These are phyloP conservation scores for Haplographium delicatum DNA, from an alignment of 495 filamentous ascomycete species.

Conservation along the genomic window DNA sequence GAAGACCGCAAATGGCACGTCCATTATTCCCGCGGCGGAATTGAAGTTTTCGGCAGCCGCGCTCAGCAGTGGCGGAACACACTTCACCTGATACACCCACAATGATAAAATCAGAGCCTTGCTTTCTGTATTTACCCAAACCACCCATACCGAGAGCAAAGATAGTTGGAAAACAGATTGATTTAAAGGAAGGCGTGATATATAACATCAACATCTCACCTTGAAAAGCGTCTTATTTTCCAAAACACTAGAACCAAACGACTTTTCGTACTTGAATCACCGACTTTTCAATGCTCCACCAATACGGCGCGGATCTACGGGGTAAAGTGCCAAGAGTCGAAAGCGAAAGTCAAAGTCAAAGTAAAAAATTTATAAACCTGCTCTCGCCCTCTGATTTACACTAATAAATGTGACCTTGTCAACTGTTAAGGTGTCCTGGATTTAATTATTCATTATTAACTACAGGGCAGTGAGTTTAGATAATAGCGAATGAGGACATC, in stretches of 20 bases:
- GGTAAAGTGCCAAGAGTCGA: no score
- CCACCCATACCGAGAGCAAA: slow-evolving; percentile 56
- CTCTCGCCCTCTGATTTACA: no score
- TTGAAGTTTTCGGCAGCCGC: slow-evolving; percentile 43
- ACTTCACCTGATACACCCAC: slow-evolving; percentile 52
- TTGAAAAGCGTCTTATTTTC: no score
- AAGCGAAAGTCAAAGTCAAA: no score
- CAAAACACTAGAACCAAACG: no score
- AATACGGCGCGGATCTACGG: no score
- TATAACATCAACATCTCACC: slow-evolving; percentile 53
- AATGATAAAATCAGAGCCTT: slow-evolving; percentile 52
- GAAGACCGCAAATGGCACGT: slow-evolving; percentile 54
- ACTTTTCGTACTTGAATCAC: no score
- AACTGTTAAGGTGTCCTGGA: no score
- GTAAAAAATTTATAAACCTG: no score
- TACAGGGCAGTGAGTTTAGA: neutral
- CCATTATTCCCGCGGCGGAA: slow-evolving; percentile 46
- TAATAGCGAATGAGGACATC: neutral
- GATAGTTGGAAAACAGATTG: slow-evolving; percentile 58
- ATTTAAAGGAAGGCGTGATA: slow-evolving; percentile 56
- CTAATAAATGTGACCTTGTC: no score
- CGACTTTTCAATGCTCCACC: no score
- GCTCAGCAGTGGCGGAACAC: slow-evolving; percentile 45
- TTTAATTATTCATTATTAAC: no score
- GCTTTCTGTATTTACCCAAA: slow-evolving; percentile 54